Base-by-base conservation (phyloP, 371 early-diverging fungal genomes). In the Mucor sp. region DNA sequence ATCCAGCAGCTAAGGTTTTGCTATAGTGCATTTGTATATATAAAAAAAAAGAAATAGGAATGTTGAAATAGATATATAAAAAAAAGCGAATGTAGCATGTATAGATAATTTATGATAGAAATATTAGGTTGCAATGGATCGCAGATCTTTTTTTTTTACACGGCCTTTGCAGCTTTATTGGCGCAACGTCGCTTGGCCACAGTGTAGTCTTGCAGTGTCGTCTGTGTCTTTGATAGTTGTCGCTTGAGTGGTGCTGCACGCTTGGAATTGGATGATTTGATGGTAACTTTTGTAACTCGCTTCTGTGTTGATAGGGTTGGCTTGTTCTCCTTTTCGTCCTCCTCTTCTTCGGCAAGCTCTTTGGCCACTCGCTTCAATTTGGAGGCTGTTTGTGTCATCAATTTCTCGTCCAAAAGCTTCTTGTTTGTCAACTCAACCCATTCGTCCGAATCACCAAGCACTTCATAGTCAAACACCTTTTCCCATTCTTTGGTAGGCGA, bases 381-480 rank as follows among this genome's bases (percentile, higher is more conserved):
- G 23, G 27, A 50, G 9, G 73, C 68, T 14, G 67, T 69, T 17
- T 66, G 66, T 2, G 35, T 69, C 66, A 71, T 71, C 14, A 66
- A 44, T 35, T 69, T 63, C 19, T 69, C 66, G 19, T 73, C 65
- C 9, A 58, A 64, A 11, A 65, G 35, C 62, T 73, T 63, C 27
- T 67, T 57, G 35, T 67, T 64, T 19, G 35, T 72, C 47, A 67
- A 12, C 27, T 79, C 69, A 7, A 86, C 89, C 90, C 90, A 89
- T 23, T 79, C 84, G 65, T 97, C 97, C 4, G 91, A 85, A 53
- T 90, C 87, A 44, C 95, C 94, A 33, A 93, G 67, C 21, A 98
- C 79, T 72, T 92, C 91, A 74, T 93, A 94, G 72, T 97, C 97
- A 80, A 98, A 91, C 3, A 96, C 80, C 7, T 81, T 86, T 11